A percentile compares a stretch with the other conserved stretches of the same genome.
Evolutionary conservation across 345 rosid species (phyloP).

Genomic region (Odontarrhena argentea): DNA sequence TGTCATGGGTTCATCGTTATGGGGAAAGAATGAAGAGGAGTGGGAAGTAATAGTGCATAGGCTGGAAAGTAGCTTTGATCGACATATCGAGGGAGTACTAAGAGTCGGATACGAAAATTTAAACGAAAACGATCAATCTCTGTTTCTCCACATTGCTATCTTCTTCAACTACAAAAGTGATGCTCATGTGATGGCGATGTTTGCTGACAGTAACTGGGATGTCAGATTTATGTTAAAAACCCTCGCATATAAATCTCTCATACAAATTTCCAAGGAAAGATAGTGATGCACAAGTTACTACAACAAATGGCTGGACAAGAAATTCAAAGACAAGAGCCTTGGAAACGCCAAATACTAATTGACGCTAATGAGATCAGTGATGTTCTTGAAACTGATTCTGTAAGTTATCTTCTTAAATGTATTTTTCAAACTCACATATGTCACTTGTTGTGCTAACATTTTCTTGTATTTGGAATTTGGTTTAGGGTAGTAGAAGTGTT

Average conservation of each 20-base stretch:
- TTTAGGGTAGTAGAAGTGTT: constrained; percentile 34
- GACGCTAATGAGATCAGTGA: constrained; percentile 23
- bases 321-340: constrained; percentile 19
- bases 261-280: not conserved
- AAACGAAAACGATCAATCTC: not conserved
- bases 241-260: constrained; percentile 29
- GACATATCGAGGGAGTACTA: constrained; percentile 20
- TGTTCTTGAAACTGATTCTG: constrained; percentile 23
- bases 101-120: constrained; percentile 35
- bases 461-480: not conserved
- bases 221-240: not conserved
- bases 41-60: constrained; percentile 24
- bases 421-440: not conserved
- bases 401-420: not conserved
- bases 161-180: constrained; percentile 23
- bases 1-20: constrained; percentile 13
- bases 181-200: constrained; percentile 1
- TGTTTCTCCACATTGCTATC: constrained; percentile 46
- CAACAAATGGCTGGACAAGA: constrained; percentile 33
- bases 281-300: constrained; percentile 41
- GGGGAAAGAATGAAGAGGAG: not conserved
- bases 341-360: constrained; percentile 27
- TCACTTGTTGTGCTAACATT: not conserved
- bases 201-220: not conserved
- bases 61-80: not conserved